Evolutionary conservation across 1,284 basidiomycete genomes (phyloP), one percentile per base, ranked within the genome.

Genomic region (Vanrija pseudolonga): DNA sequence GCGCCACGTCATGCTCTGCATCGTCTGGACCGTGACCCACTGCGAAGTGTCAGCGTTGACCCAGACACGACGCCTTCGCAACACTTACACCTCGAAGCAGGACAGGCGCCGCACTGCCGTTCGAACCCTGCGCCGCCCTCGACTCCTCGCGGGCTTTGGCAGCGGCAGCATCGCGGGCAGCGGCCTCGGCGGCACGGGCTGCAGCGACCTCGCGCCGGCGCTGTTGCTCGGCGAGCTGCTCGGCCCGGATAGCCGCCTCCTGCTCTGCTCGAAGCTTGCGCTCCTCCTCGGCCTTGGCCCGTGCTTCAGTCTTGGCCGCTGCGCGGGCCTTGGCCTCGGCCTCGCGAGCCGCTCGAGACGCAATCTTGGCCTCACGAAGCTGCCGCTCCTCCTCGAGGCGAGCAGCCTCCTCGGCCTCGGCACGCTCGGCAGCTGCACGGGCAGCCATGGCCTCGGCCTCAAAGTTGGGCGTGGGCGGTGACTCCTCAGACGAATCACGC

Each of bases 71-170:
- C 12, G 15, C 36, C 3, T 17, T 9, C 9, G n/a, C n/a, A 20
- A 14, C 7, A 68, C 71, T 67, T 49, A 73, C 71, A 12, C 73
- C 73, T n/a, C 61, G 57, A 14, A 74, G 57, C 73, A 74, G 72
- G 39, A 71, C 47, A 4, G 32, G 32, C 24, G 5, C 24, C 24
- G 24, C 24, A 26, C 65, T 63, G 7, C 71, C 73, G 4, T 59
- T 57, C 3, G 36, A 17, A 32, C 12, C 32, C 32, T 32, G 32
- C 32, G 32, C 46, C 32, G 32, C 32, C 32, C 32, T 32, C 32
- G 32, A 32, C 14, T 45, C 43, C 22, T 20, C 43, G 19, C 43
- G 19, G 23, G 23, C 43, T 9, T 24, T 20, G 17, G 43, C 43
- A 8, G 43, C 43, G 3, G 20, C 43, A 17, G 43, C 43, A 11